Evolutionary conservation across 2,329 filamentous ascomycete species (phyloP).

Genomic region (Colletotrichum sp.): DNA sequence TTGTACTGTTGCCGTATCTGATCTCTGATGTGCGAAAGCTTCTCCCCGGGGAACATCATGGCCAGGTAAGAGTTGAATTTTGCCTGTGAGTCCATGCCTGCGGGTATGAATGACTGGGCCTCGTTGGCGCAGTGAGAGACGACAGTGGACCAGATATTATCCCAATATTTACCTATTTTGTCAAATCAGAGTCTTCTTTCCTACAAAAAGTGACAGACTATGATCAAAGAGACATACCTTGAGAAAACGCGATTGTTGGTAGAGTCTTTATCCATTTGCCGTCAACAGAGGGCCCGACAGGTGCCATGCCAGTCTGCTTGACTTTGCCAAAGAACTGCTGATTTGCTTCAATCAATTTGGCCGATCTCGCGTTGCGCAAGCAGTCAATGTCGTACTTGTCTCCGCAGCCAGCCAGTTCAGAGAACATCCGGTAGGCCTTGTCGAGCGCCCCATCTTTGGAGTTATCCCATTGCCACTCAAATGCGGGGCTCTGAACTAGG

Average conservation of each 20-base stretch:
- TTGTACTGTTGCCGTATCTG: background rate
- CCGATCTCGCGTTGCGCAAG: constrained; percentile 28
- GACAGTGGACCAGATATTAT: constrained; percentile 30
- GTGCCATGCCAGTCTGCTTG: constrained; percentile 31
- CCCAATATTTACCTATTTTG: constrained; percentile 22
- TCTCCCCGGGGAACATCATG: constrained; percentile 33
- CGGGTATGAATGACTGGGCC: constrained; percentile 32
- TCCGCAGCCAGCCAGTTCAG: constrained; percentile 33
- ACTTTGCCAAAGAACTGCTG: constrained; percentile 25
- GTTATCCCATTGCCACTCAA: constrained; percentile 37
- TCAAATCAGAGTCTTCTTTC: background rate
- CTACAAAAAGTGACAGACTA: background rate
- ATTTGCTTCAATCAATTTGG: constrained; percentile 31
- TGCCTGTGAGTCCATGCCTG: constrained; percentile 31
- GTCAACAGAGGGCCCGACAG: constrained; percentile 36
- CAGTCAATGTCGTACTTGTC: constrained; percentile 29
- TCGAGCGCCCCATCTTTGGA: constrained; percentile 30
- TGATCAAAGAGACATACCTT: constrained; percentile 17
- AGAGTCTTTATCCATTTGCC: constrained; percentile 35
- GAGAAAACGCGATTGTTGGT: constrained; percentile 32
- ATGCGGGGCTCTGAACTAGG: constrained; percentile 39
- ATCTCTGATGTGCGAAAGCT: constrained; percentile 27
- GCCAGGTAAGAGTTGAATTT: constrained; percentile 36
- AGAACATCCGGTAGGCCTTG: constrained; percentile 35
- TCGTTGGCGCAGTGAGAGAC: constrained; percentile 36